Evolutionary conservation across 2,329 filamentous ascomycete genomes (phyloP).

Genomic region (Ophiobolus disseminans): DNA sequence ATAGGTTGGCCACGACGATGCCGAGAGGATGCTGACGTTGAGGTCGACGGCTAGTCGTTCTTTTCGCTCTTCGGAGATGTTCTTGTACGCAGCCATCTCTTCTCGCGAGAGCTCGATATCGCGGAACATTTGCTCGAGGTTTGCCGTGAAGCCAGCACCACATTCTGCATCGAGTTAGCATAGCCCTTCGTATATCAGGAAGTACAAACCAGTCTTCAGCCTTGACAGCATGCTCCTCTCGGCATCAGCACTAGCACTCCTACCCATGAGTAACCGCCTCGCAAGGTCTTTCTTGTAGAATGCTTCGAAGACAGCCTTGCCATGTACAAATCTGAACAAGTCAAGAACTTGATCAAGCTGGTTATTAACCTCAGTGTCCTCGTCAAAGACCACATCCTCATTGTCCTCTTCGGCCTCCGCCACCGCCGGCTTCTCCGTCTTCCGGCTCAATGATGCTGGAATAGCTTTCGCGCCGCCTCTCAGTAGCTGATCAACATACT

Average conservation of each 20-base stretch:
- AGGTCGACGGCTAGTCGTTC: slow-evolving; percentile 71
- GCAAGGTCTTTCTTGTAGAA: slow-evolving; percentile 99
- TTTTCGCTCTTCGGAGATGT: slow-evolving; percentile 66
- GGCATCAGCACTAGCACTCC: slow-evolving; percentile 92
- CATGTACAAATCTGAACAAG: slow-evolving; percentile 94
- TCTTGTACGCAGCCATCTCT: slow-evolving; percentile 88
- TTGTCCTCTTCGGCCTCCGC: slow-evolving; percentile 68
- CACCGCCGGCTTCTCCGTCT: slow-evolving; percentile 61
- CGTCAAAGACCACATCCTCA: slow-evolving; percentile 73
- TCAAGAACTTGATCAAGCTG: slow-evolving; percentile 93
- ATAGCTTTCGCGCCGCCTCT: slow-evolving; percentile 86
- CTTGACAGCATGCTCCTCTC: slow-evolving; percentile 95
- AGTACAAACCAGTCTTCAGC: slow-evolving; percentile 70
- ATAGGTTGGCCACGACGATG: slow-evolving; percentile 92
- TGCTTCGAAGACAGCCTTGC: slow-evolving; percentile 96
- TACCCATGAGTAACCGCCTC: slow-evolving; percentile 84
- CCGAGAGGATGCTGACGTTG: slow-evolving; percentile 87
- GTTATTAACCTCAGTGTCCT: slow-evolving; percentile 88
- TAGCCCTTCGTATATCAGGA: background rate
- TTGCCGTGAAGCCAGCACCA: slow-evolving; percentile 92
- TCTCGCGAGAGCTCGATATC: slow-evolving; percentile 93
- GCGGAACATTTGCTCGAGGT: slow-evolving; percentile 99
- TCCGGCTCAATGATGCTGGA: slow-evolving; percentile 70
- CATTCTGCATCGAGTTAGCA: slow-evolving; percentile 67
- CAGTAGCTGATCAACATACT: slow-evolving; percentile 89